Conservation (phyloP, 306 rosid species). For the Gynostemma pentaphyllum region DNA sequence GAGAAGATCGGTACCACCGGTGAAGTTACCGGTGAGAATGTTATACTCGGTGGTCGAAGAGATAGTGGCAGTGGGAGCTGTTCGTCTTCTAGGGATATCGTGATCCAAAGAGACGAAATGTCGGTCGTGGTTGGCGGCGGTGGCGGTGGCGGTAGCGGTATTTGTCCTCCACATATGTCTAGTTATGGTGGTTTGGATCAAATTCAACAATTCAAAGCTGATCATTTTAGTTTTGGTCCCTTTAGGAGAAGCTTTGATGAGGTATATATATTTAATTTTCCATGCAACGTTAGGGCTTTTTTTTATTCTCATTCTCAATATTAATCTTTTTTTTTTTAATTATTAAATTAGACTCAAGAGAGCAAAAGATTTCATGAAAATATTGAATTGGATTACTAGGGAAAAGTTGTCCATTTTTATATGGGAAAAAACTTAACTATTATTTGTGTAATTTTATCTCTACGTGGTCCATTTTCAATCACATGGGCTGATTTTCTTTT, state of each 20-base stretch:
- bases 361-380: background rate
- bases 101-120: constrained; percentile 35
- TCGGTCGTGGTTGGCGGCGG: constrained; percentile 19
- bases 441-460: too few relatives aligned
- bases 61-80: constrained; percentile 61
- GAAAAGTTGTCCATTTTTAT: background rate
- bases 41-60: constrained; percentile 20
- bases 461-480: too few relatives aligned
- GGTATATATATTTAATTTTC: constrained; percentile 23
- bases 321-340: background rate
- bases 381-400: too few relatives aligned
- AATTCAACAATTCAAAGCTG: constrained; percentile 54
- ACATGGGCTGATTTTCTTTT: too few relatives aligned
- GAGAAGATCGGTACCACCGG: background rate
- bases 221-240: constrained; percentile 53
- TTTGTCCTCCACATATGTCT: constrained; percentile 20
- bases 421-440: too few relatives aligned
- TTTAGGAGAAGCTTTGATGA: constrained; percentile 62
- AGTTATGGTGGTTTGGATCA: constrained; percentile 37
- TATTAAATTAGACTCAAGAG: background rate
- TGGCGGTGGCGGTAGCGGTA: constrained; percentile 13
- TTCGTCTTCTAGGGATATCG: constrained; percentile 50
- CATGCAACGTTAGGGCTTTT: background rate
- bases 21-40: background rate
- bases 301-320: background rate